A percentile compares a stretch with the other conserved stretches of the same genome.
Evolutionary conservation across 1,284 basidiomycete species (phyloP).

Genomic region (Termitomyces sp.): DNA sequence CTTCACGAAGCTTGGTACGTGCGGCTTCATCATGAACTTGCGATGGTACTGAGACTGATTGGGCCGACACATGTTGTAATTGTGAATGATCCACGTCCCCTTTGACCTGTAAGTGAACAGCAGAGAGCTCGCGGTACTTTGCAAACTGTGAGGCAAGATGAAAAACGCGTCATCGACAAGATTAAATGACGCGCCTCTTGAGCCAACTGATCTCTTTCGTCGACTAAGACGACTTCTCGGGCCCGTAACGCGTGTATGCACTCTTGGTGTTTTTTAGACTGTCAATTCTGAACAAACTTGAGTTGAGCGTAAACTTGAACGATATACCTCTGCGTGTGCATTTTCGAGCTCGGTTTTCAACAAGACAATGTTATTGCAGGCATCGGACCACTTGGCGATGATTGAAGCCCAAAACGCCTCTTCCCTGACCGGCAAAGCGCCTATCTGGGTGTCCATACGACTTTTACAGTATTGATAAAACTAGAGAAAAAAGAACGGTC

Average conservation of each 20-base stretch:
- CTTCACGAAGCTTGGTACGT: conserved; percentile 21
- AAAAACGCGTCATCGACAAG: background rate
- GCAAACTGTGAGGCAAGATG: conserved; percentile 1
- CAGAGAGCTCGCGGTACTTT: background rate
- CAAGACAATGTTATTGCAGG: conserved; percentile 26
- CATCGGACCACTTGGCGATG: conserved; percentile 32
- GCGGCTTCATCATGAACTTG: background rate
- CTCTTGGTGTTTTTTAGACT: conserved; percentile 1
- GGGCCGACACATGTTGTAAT: background rate
- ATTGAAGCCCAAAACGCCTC: conserved; percentile 32
- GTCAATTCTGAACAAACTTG: background rate
- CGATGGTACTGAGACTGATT: background rate
- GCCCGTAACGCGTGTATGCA: background rate
- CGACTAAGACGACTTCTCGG: conserved; percentile 2
- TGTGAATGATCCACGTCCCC: background rate
- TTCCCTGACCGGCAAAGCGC: conserved; percentile 14
- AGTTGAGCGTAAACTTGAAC: background rate
- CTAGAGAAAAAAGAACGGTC: background rate
- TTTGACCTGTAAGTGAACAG: background rate
- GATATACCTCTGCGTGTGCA: conserved; percentile 27
- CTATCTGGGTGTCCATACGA: conserved; percentile 3
- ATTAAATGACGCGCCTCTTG: conserved; percentile 5
- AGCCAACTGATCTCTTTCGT: conserved; percentile 1
- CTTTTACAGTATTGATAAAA: background rate
- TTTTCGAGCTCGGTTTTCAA: conserved; percentile 28